Percentiles rank a stretch among this genome's conserved stretches.
Conservation (phyloP, 768 basidiomycete species). For the Lentinula boryana region DNA sequence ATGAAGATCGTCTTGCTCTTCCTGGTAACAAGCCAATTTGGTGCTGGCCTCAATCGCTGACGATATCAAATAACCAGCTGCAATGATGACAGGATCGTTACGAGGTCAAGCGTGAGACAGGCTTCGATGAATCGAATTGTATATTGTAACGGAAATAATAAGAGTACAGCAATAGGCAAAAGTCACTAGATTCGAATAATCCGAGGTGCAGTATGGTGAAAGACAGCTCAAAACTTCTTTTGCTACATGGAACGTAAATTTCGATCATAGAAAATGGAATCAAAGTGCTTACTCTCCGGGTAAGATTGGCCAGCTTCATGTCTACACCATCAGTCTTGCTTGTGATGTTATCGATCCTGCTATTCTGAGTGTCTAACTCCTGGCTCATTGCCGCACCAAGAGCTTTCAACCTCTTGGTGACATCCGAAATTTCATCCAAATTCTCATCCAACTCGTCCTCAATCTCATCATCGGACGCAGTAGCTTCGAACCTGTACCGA, state of each 20-base stretch:
- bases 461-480: conserved; percentile 85
- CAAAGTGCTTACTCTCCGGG: conserved; percentile 57
- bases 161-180: background rate
- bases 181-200: background rate
- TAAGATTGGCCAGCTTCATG: conserved; percentile 72
- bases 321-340: conserved; percentile 76
- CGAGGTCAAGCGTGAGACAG: too few relatives aligned
- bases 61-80: too few relatives aligned
- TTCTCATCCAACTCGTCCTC: conserved; percentile 95
- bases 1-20: too few relatives aligned
- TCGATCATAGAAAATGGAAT: background rate
- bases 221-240: conserved; percentile 45
- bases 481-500: conserved; percentile 88
- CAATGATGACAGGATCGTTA: too few relatives aligned
- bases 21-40: too few relatives aligned
- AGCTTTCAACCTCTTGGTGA: conserved; percentile 72
- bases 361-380: conserved; percentile 86
- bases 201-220: background rate
- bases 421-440: conserved; percentile 76
- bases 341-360: conserved; percentile 67
- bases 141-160: too few relatives aligned
- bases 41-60: too few relatives aligned
- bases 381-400: conserved; percentile 79
- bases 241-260: conserved; percentile 31
- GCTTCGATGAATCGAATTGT: too few relatives aligned